Evolutionary conservation across 2,329 filamentous ascomycete species (phyloP), one percentile per base, ranked within the genome.

Genomic region (Colletotrichum agaves): DNA sequence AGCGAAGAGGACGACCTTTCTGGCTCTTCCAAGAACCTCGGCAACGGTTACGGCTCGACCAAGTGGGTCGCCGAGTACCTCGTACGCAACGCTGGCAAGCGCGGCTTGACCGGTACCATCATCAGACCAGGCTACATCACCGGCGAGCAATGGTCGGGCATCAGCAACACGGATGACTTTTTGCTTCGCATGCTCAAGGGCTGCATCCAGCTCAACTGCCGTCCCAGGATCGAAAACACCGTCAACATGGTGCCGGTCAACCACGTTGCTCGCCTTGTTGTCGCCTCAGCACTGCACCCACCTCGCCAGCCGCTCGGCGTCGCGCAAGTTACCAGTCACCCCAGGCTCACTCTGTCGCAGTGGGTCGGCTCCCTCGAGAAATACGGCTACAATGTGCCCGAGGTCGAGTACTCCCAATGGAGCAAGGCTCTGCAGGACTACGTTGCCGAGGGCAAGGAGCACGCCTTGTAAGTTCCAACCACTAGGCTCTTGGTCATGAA

Each of bases 211-310:
- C 84, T 98, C 3, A 82, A 82, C 2, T 84, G 85, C 3, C 86
- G 93, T 0, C 95, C 94, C 1, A 85, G 87, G 72, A 97, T 98
- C 72, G 80, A 84, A 76, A 98, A 97, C 82, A 93, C 93, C 0
- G 89, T 98, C 78, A 98, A 98, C 81, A 89, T 91, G 78, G 92
- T 97, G 0, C 94, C 95, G 0, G 94, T 97, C 27, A 89, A 89
- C 70, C 93, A 97, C 72, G 94, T 98, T 39, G 88, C 91, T 1
- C 85, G 88, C n/a, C 87, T 97, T 7, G 91, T 97, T 27, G 88
- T 93, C 17, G 93, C 94, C 0, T 84, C 90, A 5, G 86, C 89
- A 0, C 84, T 97, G 73, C 86, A 90, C 74, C 90, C 90, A 0
- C 84, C 88, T 19, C 63, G 52, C 15, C 39, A 47, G 56, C 44